A percentile compares a stretch with the other conserved stretches of the same genome.
phyloP scores from a whole-genome alignment of 192 early-diverging fungal genomes.

The Umbelopsis vinacea region DNA sequence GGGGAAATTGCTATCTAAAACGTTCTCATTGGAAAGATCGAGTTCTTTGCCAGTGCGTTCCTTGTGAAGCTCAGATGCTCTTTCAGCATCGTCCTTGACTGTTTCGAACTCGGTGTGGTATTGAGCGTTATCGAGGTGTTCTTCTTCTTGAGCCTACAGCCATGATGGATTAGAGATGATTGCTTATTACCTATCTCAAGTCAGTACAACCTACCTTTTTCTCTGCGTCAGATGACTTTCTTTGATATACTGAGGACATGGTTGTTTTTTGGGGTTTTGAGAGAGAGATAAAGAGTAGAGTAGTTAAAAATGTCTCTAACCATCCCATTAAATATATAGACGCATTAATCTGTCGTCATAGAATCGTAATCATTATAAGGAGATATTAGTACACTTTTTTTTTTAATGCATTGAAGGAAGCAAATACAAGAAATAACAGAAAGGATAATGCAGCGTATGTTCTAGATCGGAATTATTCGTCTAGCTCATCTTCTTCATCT shows the following conservation, averaged over 20 bases:
- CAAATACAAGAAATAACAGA: background rate
- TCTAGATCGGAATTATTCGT: background rate
- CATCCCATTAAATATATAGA: no score
- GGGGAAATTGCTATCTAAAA: background rate
- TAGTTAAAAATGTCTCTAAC: no score
- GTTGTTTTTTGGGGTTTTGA: no score
- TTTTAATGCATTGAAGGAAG: background rate
- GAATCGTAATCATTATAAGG: background rate
- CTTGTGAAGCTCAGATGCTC: conserved; percentile 9
- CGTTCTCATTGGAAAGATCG: background rate
- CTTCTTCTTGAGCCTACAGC: conserved; percentile 13
- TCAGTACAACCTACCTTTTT: background rate
- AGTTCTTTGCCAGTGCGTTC: conserved; percentile 8
- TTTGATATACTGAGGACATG: conserved; percentile 21
- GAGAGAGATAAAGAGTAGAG: no score
- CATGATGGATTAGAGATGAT: background rate
- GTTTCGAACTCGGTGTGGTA: conserved; percentile 13
- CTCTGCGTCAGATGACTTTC: background rate
- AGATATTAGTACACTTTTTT: background rate
- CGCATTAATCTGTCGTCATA: conserved; percentile 3
- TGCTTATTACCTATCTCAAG: background rate
- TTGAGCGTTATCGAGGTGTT: conserved; percentile 1
- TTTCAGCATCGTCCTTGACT: background rate
- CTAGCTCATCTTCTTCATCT: conserved; percentile 22
- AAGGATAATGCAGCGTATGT: no score